Base-by-base conservation (phyloP, 108 stramenopile species). In the Chaetoceros muelleri region DNA sequence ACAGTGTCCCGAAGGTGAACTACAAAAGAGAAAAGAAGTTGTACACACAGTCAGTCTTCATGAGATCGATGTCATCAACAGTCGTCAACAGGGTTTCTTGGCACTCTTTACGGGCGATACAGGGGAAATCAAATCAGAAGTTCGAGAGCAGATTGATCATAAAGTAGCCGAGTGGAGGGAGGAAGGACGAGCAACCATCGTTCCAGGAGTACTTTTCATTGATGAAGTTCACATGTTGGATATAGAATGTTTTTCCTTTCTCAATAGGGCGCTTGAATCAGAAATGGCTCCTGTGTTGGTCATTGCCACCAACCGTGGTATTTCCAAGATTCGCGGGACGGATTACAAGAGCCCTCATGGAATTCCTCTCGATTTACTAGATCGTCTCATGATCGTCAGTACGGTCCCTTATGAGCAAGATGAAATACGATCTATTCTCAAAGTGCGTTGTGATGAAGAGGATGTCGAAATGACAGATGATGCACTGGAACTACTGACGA, bases 31-130 rank as follows among this genome's bases (percentile, higher is more conserved):
- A 28, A 96, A 97, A 62, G 92, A 94, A 55, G 95, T 98, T 24
- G 94, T 95, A 8, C 93, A 95, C 62, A 85, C 84, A 27, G 97
- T 99, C 30, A 85, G 84, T 57, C 70, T 99, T 44, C 98, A 99
- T 71, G 98, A 99, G 70, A 99, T 99, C 62, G 98, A 99, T 75
- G 98, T 99, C 27, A 99, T 99, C 66, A 99, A 99, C 75, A 87
- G 84, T 26, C 73, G 98, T 46, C 94, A 96, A 70, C 98, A 98
- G 66, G 98, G 98, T 27, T 99, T 99, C 73, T 72, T 99, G 61
- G 98, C 98, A 0, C 71, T 99, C 18, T 99, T 99, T 78, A 90
- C 98, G 8, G 98, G 96, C 20, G 98, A 99, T 61, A 99, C 98
- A 48, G 98, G 98, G 55, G 98, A 99, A 73, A 99, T 99, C 54